Base-by-base conservation (phyloP, 257 asterid genomes). In the Gentiana straminea region DNA sequence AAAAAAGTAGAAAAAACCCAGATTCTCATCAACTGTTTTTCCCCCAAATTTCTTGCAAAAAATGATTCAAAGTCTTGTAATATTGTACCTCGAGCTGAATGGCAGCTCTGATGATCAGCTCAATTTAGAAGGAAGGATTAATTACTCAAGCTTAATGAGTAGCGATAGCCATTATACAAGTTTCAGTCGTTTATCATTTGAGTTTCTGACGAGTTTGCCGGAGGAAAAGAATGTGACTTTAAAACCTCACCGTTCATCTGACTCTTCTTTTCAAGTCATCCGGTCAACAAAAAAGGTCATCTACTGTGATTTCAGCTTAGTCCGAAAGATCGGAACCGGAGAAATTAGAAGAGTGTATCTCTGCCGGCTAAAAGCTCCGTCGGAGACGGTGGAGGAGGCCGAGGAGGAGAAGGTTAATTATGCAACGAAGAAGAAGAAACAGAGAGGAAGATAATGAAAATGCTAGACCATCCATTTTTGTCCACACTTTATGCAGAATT, bases 271-370 rank as follows among this genome's bases (percentile, higher is more conserved):
- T 62, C 87, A 68, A 34, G 82, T 24, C 3, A 70, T 79, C 2
- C 64, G 71, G 51, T 4, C 71, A 62, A 13, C 34, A 7, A 52
- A 73, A 11, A 72, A 71, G 64, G 66, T 81, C 13, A 72, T 66
- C 39, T 77, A 81, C 68, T 70, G 90, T 33, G 91, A 88, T 61
- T 85, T 84, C 66, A 79, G 78, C 74, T 57, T 88, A 4, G 86
- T 85, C 58, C 76, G 84, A 5, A 91, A 85, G 73, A 84, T 85
- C 75, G 97, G 97, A 3, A 75, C 94, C 69, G 97, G 97, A 35
- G 97, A 88, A 51, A 89, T 89, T 46, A 94, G 95, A 0, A 67
- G 82, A 33, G 97, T 89, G 2, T 89, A 81, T 51, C 81, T 83
- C 15, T 86, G 94, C 70, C 64, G 64, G 3, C 70, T 64, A 15